phyloP scores from a whole-genome alignment of 2,329 filamentous ascomycete genomes.

The Metarhizium humberi region DNA sequence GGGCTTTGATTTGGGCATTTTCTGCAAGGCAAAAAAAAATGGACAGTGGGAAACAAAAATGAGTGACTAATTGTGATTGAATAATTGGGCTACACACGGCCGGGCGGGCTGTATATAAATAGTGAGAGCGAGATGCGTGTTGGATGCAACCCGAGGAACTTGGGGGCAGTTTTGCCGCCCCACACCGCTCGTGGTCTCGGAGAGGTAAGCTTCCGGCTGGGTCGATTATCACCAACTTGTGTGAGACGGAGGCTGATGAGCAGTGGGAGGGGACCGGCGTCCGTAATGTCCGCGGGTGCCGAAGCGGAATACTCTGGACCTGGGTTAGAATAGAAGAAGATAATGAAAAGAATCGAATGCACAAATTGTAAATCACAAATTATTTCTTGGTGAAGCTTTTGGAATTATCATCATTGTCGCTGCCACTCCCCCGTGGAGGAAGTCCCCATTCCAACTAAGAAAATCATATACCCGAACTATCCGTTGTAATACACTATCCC shows the following conservation, averaged over 20 bases:
- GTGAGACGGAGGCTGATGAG: not conserved
- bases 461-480: not conserved
- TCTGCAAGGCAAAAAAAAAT: not conserved
- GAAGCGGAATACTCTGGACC: not conserved
- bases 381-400: not conserved
- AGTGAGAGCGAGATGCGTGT: not conserved
- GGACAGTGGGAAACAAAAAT: not conserved
- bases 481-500: not conserved
- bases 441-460: no score
- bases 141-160: not conserved
- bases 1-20: conserved; percentile 10
- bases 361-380: not conserved
- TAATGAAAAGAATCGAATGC: not conserved
- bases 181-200: conserved; percentile 7
- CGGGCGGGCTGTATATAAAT: not conserved
- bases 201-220: not conserved
- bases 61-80: not conserved
- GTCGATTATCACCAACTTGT: not conserved
- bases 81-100: not conserved
- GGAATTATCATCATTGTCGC: not conserved
- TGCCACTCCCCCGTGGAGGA: no score
- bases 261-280: not conserved
- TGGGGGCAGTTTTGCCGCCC: conserved; percentile 5
- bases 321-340: not conserved
- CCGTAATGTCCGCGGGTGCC: not conserved